A percentile compares a stretch with the other conserved stretches of the same genome.
phyloP scores from a whole-genome alignment of 495 filamentous ascomycete species.

The Xylaria scruposa region DNA sequence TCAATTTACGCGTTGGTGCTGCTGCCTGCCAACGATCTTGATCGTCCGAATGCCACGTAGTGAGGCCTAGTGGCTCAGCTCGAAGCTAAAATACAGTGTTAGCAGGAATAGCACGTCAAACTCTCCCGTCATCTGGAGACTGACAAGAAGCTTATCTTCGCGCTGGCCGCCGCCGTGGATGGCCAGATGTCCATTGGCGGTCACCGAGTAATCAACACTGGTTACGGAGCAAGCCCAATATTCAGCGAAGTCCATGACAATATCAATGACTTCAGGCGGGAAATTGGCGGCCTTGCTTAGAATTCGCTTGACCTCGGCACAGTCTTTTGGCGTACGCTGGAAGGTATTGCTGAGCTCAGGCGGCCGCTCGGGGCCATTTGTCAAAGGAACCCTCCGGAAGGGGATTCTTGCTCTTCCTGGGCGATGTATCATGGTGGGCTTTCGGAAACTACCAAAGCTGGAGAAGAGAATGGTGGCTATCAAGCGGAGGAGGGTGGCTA shows the following conservation, averaged over 20 bases:
- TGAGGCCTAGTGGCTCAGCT: slow-evolving; percentile 49
- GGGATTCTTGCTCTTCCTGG: slow-evolving; percentile 31
- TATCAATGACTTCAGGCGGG: slow-evolving; percentile 70
- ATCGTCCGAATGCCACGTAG: slow-evolving; percentile 34
- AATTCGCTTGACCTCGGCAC: slow-evolving; percentile 54
- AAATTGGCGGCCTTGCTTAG: slow-evolving; percentile 49
- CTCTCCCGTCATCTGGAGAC: slow-evolving; percentile 18
- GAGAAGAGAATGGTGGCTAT: not conserved
- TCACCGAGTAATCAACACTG: slow-evolving; percentile 31
- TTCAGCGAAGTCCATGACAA: slow-evolving; percentile 70
- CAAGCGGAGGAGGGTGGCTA: not conserved
- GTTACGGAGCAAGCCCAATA: slow-evolving; percentile 68
- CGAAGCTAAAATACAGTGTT: slow-evolving; percentile 45
- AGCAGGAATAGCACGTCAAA: not conserved
- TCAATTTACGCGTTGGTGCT: slow-evolving; percentile 30
- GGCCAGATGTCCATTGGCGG: slow-evolving; percentile 9
- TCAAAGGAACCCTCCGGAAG: slow-evolving; percentile 23
- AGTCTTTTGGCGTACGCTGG: slow-evolving; percentile 50
- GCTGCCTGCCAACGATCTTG: slow-evolving; percentile 27
- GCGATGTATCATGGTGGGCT: slow-evolving; percentile 31
- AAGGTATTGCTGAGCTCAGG: slow-evolving; percentile 27
- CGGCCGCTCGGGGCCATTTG: slow-evolving; percentile 18
- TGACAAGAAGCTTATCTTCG: slow-evolving; percentile 50
- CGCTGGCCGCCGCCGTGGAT: slow-evolving; percentile 27
- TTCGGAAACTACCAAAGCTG: slow-evolving; percentile 10